A percentile compares a stretch with the other conserved stretches of the same genome.
These are phyloP conservation scores for Bryum argenteum DNA, from an alignment of 225 moss, liverwort and hornwort species.

Conservation along the genomic window DNA sequence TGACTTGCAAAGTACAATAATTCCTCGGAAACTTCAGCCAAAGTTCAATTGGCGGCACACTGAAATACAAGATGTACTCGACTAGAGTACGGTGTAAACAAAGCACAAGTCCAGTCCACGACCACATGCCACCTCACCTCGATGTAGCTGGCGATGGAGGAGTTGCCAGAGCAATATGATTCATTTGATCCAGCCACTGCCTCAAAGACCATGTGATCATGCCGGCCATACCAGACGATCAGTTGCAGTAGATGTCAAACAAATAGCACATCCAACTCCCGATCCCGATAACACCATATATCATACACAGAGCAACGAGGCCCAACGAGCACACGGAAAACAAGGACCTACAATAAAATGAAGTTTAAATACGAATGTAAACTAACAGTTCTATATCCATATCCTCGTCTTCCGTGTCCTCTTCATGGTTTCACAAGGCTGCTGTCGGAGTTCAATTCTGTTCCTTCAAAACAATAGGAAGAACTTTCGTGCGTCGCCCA, in stretches of 20 bases:
- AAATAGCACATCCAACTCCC: constrained; percentile 8
- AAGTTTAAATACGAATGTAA: background rate
- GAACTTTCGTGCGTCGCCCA: constrained; percentile 11
- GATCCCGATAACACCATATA: background rate
- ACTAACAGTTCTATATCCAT: background rate
- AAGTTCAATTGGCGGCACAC: too few relatives aligned
- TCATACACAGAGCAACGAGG: background rate
- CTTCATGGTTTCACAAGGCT: constrained; percentile 21
- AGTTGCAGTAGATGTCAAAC: constrained; percentile 21
- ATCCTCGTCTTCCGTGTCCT: constrained; percentile 22
- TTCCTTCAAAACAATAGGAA: constrained; percentile 11
- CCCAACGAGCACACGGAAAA: constrained; percentile 7
- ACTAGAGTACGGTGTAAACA: constrained; percentile 16
- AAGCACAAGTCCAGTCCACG: constrained; percentile 33
- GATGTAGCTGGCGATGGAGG: constrained; percentile 91
- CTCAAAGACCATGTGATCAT: constrained; percentile 87
- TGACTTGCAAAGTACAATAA: background rate
- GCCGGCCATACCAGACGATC: constrained; percentile 54
- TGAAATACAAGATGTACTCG: constrained; percentile 25
- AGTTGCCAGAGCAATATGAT: constrained; percentile 93
- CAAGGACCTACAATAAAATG: constrained; percentile 16
- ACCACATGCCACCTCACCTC: constrained; percentile 63
- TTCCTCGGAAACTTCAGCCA: too few relatives aligned
- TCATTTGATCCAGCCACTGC: constrained; percentile 89
- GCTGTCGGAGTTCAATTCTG: constrained; percentile 22